Evolutionary conservation across 768 basidiomycete genomes (phyloP).

Genomic region (Podaxis pistillaris): DNA sequence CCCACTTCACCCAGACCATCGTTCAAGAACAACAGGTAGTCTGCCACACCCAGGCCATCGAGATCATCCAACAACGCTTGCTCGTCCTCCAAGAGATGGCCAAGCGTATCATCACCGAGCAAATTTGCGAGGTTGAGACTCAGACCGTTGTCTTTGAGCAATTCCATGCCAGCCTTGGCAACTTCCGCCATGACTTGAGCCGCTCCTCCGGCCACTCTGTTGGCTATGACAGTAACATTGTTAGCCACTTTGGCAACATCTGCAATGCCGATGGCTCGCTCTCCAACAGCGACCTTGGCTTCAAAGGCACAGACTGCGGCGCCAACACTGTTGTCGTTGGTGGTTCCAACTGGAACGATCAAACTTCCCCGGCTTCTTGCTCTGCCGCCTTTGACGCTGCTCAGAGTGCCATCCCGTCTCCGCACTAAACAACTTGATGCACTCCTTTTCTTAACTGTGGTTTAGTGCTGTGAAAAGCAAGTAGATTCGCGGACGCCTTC

Average conservation of each 20-base stretch:
- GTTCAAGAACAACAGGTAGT: conserved; percentile 28
- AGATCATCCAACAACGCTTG: conserved; percentile 37
- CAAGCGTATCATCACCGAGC: conserved; percentile 34
- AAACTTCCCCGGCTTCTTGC: conserved; percentile 27
- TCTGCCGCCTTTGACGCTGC: conserved; percentile 31
- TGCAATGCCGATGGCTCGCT: conserved; percentile 28
- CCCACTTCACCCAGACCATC: conserved; percentile 26
- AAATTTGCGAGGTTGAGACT: conserved; percentile 35
- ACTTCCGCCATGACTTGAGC: conserved; percentile 30
- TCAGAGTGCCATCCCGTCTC: conserved; percentile 22
- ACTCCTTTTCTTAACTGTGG: neutral
- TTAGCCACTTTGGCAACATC: conserved; percentile 27
- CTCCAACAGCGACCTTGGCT: conserved; percentile 30
- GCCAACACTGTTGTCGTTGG: conserved; percentile 32
- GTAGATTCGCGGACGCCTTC: neutral
- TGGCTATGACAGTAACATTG: conserved; percentile 32
- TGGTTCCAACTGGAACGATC: conserved; percentile 40
- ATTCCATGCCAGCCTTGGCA: conserved; percentile 26
- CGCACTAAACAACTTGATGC: neutral
- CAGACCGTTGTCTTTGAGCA: conserved; percentile 37
- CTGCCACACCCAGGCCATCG: conserved; percentile 33
- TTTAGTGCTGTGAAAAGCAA: neutral
- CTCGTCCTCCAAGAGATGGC: conserved; percentile 39
- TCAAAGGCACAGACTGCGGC: conserved; percentile 31
- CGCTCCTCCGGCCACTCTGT: conserved; percentile 27